A percentile compares a stretch with the other conserved stretches of the same genome.
Evolutionary conservation across 164 flowering plant genomes (phyloP).

Genomic region (Chimonanthus salicifolius): DNA sequence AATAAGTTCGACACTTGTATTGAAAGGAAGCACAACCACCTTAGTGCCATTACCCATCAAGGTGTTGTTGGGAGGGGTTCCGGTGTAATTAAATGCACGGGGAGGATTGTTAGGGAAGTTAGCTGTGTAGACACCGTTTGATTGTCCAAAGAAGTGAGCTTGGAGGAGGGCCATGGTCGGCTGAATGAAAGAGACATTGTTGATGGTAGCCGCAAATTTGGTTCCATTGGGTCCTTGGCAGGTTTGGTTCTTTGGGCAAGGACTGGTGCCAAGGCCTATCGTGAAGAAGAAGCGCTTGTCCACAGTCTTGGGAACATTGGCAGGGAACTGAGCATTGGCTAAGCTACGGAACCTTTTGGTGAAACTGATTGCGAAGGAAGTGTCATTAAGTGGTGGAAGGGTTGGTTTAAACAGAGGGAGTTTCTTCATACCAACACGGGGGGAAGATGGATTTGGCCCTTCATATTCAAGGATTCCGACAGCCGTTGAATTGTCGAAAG

Average conservation of each 20-base stretch:
- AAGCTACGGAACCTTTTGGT: constrained; percentile 31
- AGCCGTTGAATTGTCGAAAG: constrained; percentile 46
- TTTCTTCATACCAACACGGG: not conserved
- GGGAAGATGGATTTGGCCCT: constrained; percentile 5
- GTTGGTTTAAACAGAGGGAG: constrained; percentile 18
- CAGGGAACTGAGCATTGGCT: constrained; percentile 31
- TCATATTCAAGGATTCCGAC: constrained; percentile 45
- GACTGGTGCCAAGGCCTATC: constrained; percentile 41
- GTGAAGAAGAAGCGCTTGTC: constrained; percentile 47
- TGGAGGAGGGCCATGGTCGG: constrained; percentile 48
- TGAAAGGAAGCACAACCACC: constrained; percentile 42
- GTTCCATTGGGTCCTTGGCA: constrained; percentile 56
- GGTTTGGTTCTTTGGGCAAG: constrained; percentile 47
- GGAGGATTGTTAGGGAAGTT: constrained; percentile 43
- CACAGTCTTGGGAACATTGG: constrained; percentile 40
- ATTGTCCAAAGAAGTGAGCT: constrained; percentile 34
- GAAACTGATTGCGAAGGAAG: constrained; percentile 35
- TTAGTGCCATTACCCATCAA: constrained; percentile 41
- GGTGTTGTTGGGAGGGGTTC: constrained; percentile 49
- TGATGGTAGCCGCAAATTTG: constrained; percentile 48
- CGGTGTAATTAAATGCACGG: constrained; percentile 47
- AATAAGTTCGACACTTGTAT: constrained; percentile 55
- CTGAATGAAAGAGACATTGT: constrained; percentile 39
- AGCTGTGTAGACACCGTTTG: constrained; percentile 32
- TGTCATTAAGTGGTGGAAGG: constrained; percentile 47